These are phyloP conservation scores for Boletus sp. DNA, from an alignment of 1,284 basidiomycete genomes.

Conservation along the genomic window DNA sequence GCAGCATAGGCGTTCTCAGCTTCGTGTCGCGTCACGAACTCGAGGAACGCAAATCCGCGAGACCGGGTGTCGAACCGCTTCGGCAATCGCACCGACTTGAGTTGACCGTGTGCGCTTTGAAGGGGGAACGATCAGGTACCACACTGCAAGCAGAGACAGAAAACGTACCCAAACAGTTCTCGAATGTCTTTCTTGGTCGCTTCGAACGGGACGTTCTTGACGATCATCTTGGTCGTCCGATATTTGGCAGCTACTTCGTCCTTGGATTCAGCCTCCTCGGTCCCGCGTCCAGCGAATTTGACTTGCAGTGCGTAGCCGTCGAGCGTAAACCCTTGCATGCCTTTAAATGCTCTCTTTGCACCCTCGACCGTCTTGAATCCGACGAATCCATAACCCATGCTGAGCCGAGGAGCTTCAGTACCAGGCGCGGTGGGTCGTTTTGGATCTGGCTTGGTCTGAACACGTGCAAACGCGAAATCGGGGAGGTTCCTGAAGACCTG, in stretches of 20 bases:
- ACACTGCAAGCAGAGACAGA: neutral
- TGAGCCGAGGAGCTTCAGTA: slow-evolving; percentile 48
- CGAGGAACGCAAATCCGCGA: slow-evolving; percentile 94
- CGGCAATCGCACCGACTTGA: slow-evolving; percentile 88
- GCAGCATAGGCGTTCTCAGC: slow-evolving; percentile 83
- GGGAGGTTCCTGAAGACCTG: slow-evolving; percentile 75
- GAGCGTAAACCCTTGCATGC: slow-evolving; percentile 78
- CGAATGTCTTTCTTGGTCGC: slow-evolving; percentile 90
- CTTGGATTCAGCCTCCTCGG: slow-evolving; percentile 56
- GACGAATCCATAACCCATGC: slow-evolving; percentile 96
- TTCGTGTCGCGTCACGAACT: slow-evolving; percentile 84
- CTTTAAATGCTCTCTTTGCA: slow-evolving; percentile 75
- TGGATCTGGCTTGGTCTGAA: slow-evolving; percentile 89
- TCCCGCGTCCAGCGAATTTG: slow-evolving; percentile 84
- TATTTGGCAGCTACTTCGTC: slow-evolving; percentile 43
- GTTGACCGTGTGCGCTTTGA: slow-evolving; percentile 77
- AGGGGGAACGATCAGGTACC: neutral
- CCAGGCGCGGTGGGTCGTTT: slow-evolving; percentile 56
- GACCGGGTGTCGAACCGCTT: slow-evolving; percentile 82
- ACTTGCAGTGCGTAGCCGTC: slow-evolving; percentile 86
- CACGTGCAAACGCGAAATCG: slow-evolving; percentile 83
- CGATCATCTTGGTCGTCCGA: slow-evolving; percentile 84
- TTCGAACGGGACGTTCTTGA: slow-evolving; percentile 98
- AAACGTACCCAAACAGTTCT: slow-evolving; percentile 76
- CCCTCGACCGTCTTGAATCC: slow-evolving; percentile 79